Percentiles rank a stretch among this genome's conserved stretches.
Evolutionary conservation across 1,284 basidiomycete genomes (phyloP).

Genomic region (Phylloboletellus chloephorus): DNA sequence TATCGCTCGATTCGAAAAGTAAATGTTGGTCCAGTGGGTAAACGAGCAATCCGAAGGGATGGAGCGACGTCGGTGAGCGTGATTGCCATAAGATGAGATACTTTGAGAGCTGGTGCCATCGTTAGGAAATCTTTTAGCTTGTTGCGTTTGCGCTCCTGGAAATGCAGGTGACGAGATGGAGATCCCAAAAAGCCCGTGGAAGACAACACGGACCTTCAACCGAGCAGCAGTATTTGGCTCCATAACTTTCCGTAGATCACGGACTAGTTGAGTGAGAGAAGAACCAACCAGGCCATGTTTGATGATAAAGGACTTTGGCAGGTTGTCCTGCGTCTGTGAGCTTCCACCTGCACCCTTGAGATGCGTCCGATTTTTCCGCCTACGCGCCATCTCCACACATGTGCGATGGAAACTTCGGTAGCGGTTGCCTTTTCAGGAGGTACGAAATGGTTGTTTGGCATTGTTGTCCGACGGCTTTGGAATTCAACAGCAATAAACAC

Average conservation of each 20-base stretch:
- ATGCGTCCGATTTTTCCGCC: conserved; percentile 85
- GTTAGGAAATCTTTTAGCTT: conserved; percentile 93
- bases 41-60: conserved; percentile 81
- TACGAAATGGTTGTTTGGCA: conserved; percentile 18
- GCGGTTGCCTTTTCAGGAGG: conserved; percentile 21
- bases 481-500: conserved; percentile 4
- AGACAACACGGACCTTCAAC: conserved; percentile 57
- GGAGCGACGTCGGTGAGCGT: conserved; percentile 82
- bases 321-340: conserved; percentile 35
- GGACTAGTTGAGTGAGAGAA: conserved; percentile 83
- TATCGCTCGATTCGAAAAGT: conserved; percentile 93
- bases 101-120: conserved; percentile 87
- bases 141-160: conserved; percentile 85
- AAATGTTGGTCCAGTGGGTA: conserved; percentile 91
- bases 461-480: conserved; percentile 17
- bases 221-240: conserved; percentile 96
- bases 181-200: neutral
- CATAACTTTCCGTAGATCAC: conserved; percentile 93
- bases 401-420: conserved; percentile 12
- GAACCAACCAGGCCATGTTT: conserved; percentile 91
- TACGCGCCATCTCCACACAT: conserved; percentile 55
- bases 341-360: conserved; percentile 53
- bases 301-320: conserved; percentile 83
- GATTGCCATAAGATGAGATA: conserved; percentile 92
- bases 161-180: neutral